Conservation (phyloP, 1,139 yeast genomes). For the Yamadazyma oceani region DNA sequence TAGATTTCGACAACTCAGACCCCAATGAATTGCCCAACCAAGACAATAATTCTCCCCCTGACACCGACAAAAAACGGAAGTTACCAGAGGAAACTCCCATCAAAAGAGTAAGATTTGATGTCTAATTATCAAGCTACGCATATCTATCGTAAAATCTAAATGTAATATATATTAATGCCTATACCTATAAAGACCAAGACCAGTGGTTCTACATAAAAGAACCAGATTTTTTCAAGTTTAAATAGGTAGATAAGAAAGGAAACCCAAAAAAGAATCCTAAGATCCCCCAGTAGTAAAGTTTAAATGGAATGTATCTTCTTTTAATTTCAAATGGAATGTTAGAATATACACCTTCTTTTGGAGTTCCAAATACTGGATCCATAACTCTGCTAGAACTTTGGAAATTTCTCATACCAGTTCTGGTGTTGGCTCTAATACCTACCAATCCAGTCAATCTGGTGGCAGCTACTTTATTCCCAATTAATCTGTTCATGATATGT, state of each 20-base stretch:
- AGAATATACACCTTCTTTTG: conserved; percentile 82
- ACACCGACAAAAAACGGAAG: conserved; percentile 1
- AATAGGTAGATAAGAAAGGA: conserved; percentile 68
- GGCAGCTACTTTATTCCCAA: conserved; percentile 15
- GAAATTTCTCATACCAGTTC: conserved; percentile 33
- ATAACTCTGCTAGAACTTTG: conserved; percentile 36
- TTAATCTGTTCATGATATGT: conserved; percentile 15
- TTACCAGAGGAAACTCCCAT: conserved; percentile 5
- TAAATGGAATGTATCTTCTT: conserved; percentile 81
- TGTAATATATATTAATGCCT: conserved; percentile 7
- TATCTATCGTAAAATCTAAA: too few relatives aligned
- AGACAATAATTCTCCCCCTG: background rate
- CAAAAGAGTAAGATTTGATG: conserved; percentile 30
- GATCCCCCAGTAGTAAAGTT: conserved; percentile 76
- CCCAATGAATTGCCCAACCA: background rate
- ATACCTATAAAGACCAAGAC: conserved; percentile 4
- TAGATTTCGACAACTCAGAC: conserved; percentile 2
- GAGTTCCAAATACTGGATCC: conserved; percentile 41
- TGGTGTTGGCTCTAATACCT: conserved; percentile 1
- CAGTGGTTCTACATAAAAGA: conserved; percentile 33
- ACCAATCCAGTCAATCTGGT: conserved; percentile 26
- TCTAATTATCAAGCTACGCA: conserved; percentile 14
- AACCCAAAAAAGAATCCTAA: conserved; percentile 58
- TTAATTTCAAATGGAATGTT: conserved; percentile 94
- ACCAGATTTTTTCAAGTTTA: conserved; percentile 79